Conservation (phyloP, 352 stramenopile genomes). For the Globisporangium okanoganense region DNA sequence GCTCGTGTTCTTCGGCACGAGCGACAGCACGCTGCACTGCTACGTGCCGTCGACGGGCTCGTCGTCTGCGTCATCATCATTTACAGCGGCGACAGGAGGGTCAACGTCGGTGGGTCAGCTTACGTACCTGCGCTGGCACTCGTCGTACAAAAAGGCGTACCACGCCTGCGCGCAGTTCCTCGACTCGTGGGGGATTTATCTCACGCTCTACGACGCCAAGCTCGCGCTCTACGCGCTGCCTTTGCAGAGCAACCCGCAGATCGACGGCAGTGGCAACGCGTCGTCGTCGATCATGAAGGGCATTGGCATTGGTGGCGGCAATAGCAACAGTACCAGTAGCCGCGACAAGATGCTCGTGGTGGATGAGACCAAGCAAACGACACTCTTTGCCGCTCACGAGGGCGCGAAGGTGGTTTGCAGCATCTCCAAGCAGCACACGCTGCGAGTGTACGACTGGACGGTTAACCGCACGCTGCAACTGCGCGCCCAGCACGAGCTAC, state of each 20-base stretch:
- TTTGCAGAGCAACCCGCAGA: constrained; percentile 39
- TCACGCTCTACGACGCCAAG: constrained; percentile 54
- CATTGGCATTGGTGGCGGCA: constrained; percentile 8
- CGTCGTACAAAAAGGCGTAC: constrained; percentile 60
- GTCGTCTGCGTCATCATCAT: not conserved
- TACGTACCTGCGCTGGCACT: constrained; percentile 39
- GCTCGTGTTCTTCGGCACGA: constrained; percentile 53
- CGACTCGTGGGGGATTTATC: constrained; percentile 65
- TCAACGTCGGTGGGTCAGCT: constrained; percentile 10
- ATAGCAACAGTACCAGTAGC: not conserved
- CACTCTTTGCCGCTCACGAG: constrained; percentile 56
- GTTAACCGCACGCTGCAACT: constrained; percentile 43
- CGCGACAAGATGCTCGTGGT: constrained; percentile 29
- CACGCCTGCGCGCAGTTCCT: constrained; percentile 50
- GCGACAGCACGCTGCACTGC: constrained; percentile 55
- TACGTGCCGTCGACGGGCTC: constrained; percentile 30
- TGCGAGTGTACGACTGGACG: constrained; percentile 79
- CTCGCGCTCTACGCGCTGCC: constrained; percentile 61
- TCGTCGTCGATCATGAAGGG: constrained; percentile 15
- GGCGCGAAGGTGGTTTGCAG: constrained; percentile 41
- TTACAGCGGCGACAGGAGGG: not conserved
- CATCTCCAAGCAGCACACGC: constrained; percentile 55
- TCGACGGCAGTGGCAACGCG: constrained; percentile 27
- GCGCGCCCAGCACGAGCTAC: constrained; percentile 58
- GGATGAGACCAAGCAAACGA: constrained; percentile 60